Evolutionary conservation across 495 filamentous ascomycete genomes (phyloP).

Genomic region (Pseudoneurospora amorphoporcata): DNA sequence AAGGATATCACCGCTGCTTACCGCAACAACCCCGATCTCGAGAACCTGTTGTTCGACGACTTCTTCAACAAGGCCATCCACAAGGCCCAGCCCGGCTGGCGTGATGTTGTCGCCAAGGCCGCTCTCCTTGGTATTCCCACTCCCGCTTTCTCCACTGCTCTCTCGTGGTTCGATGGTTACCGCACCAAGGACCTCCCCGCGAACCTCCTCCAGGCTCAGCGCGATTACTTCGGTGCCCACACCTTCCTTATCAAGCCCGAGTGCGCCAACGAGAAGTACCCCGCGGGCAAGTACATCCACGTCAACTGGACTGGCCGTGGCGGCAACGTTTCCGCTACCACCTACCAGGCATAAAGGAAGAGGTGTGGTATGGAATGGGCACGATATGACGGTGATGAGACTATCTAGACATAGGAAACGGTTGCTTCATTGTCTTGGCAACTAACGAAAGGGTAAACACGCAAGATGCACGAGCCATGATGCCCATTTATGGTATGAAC

Average conservation of each 20-base stretch:
- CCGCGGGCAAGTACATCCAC: conserved; percentile 82
- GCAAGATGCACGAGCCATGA: neutral
- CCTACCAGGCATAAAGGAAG: conserved; percentile 77
- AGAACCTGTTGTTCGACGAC: conserved; percentile 96
- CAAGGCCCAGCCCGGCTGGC: conserved; percentile 91
- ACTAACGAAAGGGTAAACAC: neutral
- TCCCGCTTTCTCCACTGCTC: conserved; percentile 89
- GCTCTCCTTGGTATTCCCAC: conserved; percentile 90
- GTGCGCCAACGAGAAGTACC: conserved; percentile 70
- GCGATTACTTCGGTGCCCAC: conserved; percentile 98
- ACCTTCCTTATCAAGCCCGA: conserved; percentile 98
- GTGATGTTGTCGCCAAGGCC: conserved; percentile 84
- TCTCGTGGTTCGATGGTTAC: conserved; percentile 98
- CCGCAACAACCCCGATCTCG: conserved; percentile 85
- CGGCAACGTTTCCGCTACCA: conserved; percentile 92
- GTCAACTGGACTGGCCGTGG: conserved; percentile 99
- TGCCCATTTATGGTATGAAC: neutral
- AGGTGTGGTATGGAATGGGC: neutral
- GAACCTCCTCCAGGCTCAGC: conserved; percentile 95
- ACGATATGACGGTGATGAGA: conserved; percentile 1
- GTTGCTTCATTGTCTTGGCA: neutral
- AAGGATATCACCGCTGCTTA: conserved; percentile 98
- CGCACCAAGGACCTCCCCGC: conserved; percentile 89
- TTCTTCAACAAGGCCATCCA: conserved; percentile 99
- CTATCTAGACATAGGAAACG: neutral